Evolutionary conservation across 2,329 filamentous ascomycete species (phyloP).

Genomic region (Cercospora brassicicola): DNA sequence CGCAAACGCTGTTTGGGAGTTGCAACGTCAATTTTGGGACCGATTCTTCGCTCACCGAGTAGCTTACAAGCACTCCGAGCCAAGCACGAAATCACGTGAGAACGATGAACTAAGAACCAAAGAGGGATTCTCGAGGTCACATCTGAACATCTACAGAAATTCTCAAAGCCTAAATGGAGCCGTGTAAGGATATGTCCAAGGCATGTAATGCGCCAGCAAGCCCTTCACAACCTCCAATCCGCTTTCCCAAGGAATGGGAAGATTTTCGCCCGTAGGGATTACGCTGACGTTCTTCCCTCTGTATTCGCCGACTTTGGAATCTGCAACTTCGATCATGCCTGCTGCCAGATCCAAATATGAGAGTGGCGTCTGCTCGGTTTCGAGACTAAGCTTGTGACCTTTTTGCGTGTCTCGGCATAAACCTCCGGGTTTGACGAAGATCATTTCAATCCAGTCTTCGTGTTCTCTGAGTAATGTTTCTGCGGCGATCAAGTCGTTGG

Average conservation of each 20-base stretch:
- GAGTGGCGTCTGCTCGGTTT: conserved; percentile 42
- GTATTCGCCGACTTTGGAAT: neutral
- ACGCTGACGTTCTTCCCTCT: neutral
- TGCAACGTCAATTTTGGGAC: neutral
- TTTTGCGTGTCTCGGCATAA: conserved; percentile 41
- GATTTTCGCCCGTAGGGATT: neutral
- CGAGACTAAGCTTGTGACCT: conserved; percentile 46
- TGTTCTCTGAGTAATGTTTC: conserved; percentile 44
- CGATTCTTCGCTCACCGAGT: neutral
- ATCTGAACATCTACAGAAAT: neutral
- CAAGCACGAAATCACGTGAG: neutral
- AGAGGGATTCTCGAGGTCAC: neutral
- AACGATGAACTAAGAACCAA: neutral
- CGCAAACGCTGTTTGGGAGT: neutral
- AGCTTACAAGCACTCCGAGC: neutral
- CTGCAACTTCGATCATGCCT: conserved; percentile 51
- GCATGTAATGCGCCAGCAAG: neutral
- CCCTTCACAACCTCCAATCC: neutral
- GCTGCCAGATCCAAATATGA: conserved; percentile 49
- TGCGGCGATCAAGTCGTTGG: conserved; percentile 41
- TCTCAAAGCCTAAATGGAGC: neutral
- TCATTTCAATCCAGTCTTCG: conserved; percentile 41
- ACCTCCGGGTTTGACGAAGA: conserved; percentile 48
- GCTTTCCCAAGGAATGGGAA: neutral
- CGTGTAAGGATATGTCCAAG: conserved; percentile 1